phyloP scores from a whole-genome alignment of 208 protist species.

The Angomonas deanei region DNA sequence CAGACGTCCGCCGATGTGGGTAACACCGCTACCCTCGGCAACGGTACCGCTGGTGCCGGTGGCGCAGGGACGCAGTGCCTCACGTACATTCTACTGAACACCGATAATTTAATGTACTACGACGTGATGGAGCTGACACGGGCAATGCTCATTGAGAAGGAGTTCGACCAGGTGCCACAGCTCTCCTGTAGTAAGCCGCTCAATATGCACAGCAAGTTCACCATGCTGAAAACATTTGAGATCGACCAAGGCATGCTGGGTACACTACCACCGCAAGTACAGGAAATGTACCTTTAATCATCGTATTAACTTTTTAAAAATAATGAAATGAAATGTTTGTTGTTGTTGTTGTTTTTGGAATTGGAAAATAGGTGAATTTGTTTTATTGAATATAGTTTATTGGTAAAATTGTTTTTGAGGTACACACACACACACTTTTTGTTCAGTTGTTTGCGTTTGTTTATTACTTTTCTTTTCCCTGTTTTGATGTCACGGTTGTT shows the following conservation, averaged over 20 bases:
- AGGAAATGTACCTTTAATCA: too few relatives aligned
- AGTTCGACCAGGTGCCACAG: constrained; percentile 69
- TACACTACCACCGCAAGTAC: constrained; percentile 22
- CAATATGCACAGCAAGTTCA: constrained; percentile 43
- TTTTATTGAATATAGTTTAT: background rate
- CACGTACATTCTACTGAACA: constrained; percentile 54
- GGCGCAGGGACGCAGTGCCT: constrained; percentile 66
- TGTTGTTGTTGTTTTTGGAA: background rate
- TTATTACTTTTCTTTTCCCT: too few relatives aligned
- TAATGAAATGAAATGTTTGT: background rate
- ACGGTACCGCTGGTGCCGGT: constrained; percentile 42
- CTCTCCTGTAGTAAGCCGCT: constrained; percentile 60
- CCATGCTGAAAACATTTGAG: constrained; percentile 23
- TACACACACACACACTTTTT: too few relatives aligned
- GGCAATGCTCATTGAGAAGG: constrained; percentile 46
- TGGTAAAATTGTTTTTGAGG: too few relatives aligned
- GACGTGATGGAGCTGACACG: constrained; percentile 53
- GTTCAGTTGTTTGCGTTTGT: too few relatives aligned
- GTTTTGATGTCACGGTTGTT: too few relatives aligned
- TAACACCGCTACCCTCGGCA: constrained; percentile 41
- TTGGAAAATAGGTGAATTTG: background rate
- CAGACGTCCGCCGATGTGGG: constrained; percentile 64
- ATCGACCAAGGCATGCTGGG: constrained; percentile 22
- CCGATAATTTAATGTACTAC: constrained; percentile 28
- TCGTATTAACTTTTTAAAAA: too few relatives aligned